Conservation (phyloP, 192 early-diverging fungal species). For the Coemansia sp. region DNA sequence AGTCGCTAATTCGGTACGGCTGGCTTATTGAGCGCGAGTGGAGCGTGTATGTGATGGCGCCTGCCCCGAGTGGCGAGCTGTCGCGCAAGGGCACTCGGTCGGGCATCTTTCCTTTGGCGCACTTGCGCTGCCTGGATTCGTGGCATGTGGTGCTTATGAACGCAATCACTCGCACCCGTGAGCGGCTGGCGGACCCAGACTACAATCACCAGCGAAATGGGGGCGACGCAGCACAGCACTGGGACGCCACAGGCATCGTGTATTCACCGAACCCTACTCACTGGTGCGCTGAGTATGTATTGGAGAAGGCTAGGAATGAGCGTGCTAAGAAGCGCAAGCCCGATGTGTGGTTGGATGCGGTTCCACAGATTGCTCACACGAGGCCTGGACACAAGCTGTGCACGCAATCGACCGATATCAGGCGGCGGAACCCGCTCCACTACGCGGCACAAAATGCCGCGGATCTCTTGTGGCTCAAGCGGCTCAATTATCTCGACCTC, state of each 20-base stretch:
- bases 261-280: conserved; percentile 19
- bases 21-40: conserved; percentile 50
- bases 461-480: conserved; percentile 41
- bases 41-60: conserved; percentile 24
- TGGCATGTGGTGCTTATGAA: conserved; percentile 32
- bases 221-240: conserved; percentile 2
- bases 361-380: conserved; percentile 22
- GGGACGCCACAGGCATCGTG: conserved; percentile 17
- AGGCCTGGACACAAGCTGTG: conserved; percentile 15
- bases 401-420: conserved; percentile 23
- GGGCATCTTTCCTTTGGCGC: conserved; percentile 23
- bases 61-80: neutral
- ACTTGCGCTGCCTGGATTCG: conserved; percentile 31
- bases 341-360: conserved; percentile 43
- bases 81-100: neutral
- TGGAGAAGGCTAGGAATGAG: conserved; percentile 37
- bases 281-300: conserved; percentile 44
- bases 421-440: conserved; percentile 45
- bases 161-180: conserved; percentile 30
- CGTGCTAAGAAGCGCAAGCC: conserved; percentile 11
- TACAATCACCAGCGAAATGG: conserved; percentile 7
- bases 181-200: conserved; percentile 9
- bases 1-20: conserved; percentile 46
- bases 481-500: conserved; percentile 27
- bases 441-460: conserved; percentile 32